These are phyloP conservation scores for Talaromyces islandicus DNA, from an alignment of 2,329 filamentous ascomycete species.

Conservation along the genomic window DNA sequence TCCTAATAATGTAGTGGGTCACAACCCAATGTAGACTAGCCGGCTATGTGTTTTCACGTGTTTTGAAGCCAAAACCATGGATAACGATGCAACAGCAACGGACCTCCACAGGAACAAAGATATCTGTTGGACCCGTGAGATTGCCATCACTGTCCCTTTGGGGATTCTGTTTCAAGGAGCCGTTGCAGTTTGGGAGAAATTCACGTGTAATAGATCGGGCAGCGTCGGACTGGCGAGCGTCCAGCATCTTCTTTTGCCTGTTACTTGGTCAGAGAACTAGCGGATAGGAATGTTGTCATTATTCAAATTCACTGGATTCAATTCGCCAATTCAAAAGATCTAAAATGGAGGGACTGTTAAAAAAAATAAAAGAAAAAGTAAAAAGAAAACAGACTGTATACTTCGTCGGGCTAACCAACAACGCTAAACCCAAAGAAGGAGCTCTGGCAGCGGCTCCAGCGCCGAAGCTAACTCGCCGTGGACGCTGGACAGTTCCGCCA, in stretches of 20 bases:
- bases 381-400: background rate
- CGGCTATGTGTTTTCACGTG: background rate
- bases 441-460: conserved; percentile 16
- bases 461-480: conserved; percentile 2
- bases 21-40: background rate
- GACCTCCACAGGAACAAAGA: background rate
- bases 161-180: background rate
- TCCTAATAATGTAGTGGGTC: background rate
- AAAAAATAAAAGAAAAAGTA: background rate
- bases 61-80: background rate
- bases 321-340: background rate
- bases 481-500: conserved; percentile 4
- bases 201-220: background rate
- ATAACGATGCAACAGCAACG: background rate
- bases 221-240: background rate
- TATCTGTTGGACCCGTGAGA: background rate
- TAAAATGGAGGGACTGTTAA: background rate
- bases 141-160: background rate
- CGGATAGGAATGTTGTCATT: background rate
- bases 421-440: conserved; percentile 20
- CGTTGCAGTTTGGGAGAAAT: background rate
- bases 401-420: background rate
- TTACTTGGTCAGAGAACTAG: background rate
- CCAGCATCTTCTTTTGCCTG: background rate
- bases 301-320: background rate